Percentiles rank a stretch among this genome's conserved stretches.
phyloP scores from a whole-genome alignment of 345 rosid species.

The Aurinia saxatilis region DNA sequence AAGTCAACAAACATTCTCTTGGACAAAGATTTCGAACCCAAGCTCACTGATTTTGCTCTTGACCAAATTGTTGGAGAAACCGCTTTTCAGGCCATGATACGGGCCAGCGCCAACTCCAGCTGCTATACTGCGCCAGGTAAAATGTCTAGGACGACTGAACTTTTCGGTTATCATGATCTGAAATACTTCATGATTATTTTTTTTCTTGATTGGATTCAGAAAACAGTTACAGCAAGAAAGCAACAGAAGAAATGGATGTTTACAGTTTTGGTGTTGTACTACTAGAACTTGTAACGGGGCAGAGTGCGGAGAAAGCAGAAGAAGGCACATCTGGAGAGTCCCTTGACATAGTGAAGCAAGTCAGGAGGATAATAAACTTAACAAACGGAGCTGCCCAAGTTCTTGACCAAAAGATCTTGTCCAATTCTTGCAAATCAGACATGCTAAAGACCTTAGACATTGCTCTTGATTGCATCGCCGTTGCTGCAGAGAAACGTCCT shows the following conservation, averaged over 20 bases:
- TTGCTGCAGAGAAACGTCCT: constrained; percentile 78
- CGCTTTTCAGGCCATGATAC: constrained; percentile 58
- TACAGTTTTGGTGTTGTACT: constrained; percentile 87
- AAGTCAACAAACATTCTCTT: constrained; percentile 74
- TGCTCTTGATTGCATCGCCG: constrained; percentile 69
- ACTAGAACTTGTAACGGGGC: constrained; percentile 72
- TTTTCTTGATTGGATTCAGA: constrained; percentile 44
- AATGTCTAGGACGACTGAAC: background rate
- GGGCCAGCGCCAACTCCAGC: constrained; percentile 40
- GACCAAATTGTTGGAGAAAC: constrained; percentile 72
- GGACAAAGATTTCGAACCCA: constrained; percentile 64
- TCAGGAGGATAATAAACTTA: constrained; percentile 83
- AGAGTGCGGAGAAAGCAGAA: constrained; percentile 70
- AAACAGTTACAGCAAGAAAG: constrained; percentile 60
- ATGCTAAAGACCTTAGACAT: constrained; percentile 69
- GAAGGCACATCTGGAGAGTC: constrained; percentile 37
- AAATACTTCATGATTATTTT: background rate
- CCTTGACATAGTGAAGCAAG: constrained; percentile 75
- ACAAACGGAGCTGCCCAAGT: constrained; percentile 59
- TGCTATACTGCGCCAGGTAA: constrained; percentile 85
- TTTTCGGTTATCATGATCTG: background rate
- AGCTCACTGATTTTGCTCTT: constrained; percentile 73
- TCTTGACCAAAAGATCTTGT: constrained; percentile 59
- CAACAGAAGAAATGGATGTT: constrained; percentile 79
- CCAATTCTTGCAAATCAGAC: constrained; percentile 35